Evolutionary conservation across 352 stramenopile species (phyloP).

Genomic region (Plasmopara muralis): DNA sequence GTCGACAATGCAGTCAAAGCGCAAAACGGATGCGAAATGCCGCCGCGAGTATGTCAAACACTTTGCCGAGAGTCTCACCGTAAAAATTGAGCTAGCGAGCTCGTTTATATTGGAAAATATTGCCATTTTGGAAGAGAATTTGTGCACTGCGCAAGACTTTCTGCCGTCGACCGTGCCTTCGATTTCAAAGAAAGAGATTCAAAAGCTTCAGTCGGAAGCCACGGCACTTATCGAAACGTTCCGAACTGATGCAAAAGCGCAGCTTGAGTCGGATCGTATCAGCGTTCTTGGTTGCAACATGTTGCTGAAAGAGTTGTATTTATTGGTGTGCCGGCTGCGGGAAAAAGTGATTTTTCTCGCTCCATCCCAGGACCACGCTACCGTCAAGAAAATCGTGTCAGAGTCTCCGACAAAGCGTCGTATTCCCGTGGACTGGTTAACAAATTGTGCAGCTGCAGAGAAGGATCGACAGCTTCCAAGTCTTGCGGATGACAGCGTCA

Average conservation of each 20-base stretch:
- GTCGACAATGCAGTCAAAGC: conserved; percentile 64
- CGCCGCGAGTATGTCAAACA: conserved; percentile 47
- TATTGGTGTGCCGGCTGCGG: conserved; percentile 46
- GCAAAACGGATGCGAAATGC: conserved; percentile 30
- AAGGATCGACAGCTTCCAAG: conserved; percentile 25
- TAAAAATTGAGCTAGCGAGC: conserved; percentile 33
- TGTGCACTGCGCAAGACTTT: conserved; percentile 48
- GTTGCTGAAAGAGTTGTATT: conserved; percentile 52
- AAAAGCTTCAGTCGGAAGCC: conserved; percentile 37
- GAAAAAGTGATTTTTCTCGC: conserved; percentile 54
- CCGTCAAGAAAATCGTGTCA: conserved; percentile 65
- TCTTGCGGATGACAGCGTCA: conserved; percentile 28
- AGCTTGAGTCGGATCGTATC: conserved; percentile 25
- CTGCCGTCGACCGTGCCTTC: conserved; percentile 45
- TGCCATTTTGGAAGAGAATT: conserved; percentile 65
- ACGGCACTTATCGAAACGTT: conserved; percentile 36
- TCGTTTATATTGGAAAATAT: conserved; percentile 58
- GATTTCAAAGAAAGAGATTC: conserved; percentile 55
- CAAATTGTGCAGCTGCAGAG: conserved; percentile 28
- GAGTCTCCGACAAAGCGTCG: conserved; percentile 59
- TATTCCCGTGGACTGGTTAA: conserved; percentile 79
- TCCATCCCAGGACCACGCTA: conserved; percentile 55
- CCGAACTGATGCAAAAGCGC: conserved; percentile 17
- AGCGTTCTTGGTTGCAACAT: conserved; percentile 68
- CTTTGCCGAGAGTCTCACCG: conserved; percentile 37